Percentiles rank a stretch among this genome's conserved stretches.
Conservation (phyloP, 352 stramenopile species). For the Globisporangium nodosum region DNA sequence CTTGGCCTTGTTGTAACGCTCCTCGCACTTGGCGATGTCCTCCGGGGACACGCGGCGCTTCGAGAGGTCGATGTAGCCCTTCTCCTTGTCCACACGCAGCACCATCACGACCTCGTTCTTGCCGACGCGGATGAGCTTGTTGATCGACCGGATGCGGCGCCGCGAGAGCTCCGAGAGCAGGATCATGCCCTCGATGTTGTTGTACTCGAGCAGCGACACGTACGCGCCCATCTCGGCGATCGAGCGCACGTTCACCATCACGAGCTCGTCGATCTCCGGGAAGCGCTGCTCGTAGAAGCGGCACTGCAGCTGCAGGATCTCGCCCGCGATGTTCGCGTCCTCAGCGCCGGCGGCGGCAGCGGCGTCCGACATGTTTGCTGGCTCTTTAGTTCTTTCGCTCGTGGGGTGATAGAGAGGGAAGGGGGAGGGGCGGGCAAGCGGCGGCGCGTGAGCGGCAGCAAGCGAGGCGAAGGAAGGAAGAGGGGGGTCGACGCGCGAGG, state of each 20-base stretch:
- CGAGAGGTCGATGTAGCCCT: conserved; percentile 99
- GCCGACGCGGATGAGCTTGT: conserved; percentile 99
- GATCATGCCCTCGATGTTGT: conserved; percentile 99
- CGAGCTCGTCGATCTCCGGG: conserved; percentile 97
- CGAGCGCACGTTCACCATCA: conserved; percentile 94
- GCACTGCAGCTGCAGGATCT: conserved; percentile 80
- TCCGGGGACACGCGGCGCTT: conserved; percentile 99
- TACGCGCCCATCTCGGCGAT: conserved; percentile 99
- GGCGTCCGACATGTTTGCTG: not conserved
- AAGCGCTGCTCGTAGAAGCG: conserved; percentile 92
- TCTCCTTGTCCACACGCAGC: conserved; percentile 99
- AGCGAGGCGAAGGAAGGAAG: not conserved
- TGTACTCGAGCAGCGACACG: conserved; percentile 99
- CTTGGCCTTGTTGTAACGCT: conserved; percentile 99
- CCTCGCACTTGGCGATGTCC: conserved; percentile 98
- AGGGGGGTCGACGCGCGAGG: not conserved
- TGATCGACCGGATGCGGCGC: conserved; percentile 99
- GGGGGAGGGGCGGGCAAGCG: not conserved
- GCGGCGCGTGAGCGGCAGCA: not conserved
- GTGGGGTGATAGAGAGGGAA: too few relatives aligned
- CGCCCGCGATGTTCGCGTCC: conserved; percentile 41
- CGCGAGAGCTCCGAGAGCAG: conserved; percentile 98
- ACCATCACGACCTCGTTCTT: conserved; percentile 99
- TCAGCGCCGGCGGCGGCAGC: conserved; percentile 24
- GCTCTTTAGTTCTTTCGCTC: not conserved